A percentile compares a stretch with the other conserved stretches of the same genome.
These are phyloP conservation scores for Phaffia australis DNA, from an alignment of 768 basidiomycete genomes.

Conservation along the genomic window DNA sequence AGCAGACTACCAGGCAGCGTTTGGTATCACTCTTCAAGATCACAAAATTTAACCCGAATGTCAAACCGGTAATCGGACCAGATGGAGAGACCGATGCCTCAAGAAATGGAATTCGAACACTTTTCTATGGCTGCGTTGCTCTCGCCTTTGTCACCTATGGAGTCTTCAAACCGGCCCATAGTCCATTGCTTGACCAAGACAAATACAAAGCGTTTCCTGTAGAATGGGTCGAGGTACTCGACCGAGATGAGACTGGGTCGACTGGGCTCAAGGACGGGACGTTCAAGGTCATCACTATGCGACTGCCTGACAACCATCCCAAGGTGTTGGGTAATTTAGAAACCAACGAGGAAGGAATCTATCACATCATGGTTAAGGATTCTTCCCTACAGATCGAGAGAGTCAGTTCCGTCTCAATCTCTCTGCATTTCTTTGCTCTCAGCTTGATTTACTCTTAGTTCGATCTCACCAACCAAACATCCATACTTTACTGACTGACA, in stretches of 20 bases:
- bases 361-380: slow-evolving; percentile 26
- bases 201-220: slow-evolving; percentile 21
- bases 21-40: slow-evolving; percentile 2
- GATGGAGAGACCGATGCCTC: slow-evolving; percentile 7
- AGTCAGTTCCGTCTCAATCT: slow-evolving; percentile 7
- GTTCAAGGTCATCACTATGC: slow-evolving; percentile 23
- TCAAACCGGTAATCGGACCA: background rate
- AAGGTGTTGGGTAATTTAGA: slow-evolving; percentile 19
- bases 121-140: background rate
- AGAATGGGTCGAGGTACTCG: slow-evolving; percentile 24
- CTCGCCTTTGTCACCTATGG: slow-evolving; percentile 1
- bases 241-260: background rate
- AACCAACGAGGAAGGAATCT: slow-evolving; percentile 10
- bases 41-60: background rate
- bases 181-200: slow-evolving; percentile 13
- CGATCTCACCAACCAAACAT: background rate
- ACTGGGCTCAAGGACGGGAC: slow-evolving; percentile 13
- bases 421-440: background rate
- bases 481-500: background rate
- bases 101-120: background rate
- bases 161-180: slow-evolving; percentile 13
- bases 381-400: slow-evolving; percentile 23
- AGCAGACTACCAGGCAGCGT: too few relatives aligned
- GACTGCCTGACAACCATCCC: slow-evolving; percentile 24
- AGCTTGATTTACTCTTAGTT: background rate